Percentiles rank a stretch among this genome's conserved stretches.
Conservation (phyloP, 441 rosid species). For the Arabidopsis hybrid region DNA sequence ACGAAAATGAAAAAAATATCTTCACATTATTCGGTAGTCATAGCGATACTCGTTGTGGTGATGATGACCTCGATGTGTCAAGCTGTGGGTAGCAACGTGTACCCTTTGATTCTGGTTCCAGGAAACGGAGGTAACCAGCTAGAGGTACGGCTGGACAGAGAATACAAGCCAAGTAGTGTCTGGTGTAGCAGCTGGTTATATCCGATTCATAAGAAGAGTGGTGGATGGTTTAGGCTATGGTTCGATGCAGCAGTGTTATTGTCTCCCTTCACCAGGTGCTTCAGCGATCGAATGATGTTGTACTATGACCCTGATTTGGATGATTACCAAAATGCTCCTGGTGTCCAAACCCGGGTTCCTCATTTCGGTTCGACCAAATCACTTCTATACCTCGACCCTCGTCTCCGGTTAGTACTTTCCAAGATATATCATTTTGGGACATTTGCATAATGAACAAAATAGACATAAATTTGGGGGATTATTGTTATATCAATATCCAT, state of each 20-base stretch:
- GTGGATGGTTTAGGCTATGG: conserved; percentile 94
- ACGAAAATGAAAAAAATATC: conserved; percentile 35
- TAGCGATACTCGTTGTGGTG: conserved; percentile 32
- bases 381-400: conserved; percentile 73
- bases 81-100: conserved; percentile 49
- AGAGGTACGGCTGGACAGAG: conserved; percentile 67
- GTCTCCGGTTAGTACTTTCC: conserved; percentile 63
- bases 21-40: conserved; percentile 8
- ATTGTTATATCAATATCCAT: background rate
- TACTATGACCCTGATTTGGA: conserved; percentile 62
- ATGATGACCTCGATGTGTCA: conserved; percentile 52
- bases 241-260: conserved; percentile 73
- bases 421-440: background rate
- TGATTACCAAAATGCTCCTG: conserved; percentile 79
- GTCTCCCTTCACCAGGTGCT: conserved; percentile 79
- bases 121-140: conserved; percentile 93
- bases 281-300: conserved; percentile 77
- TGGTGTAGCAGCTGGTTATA: conserved; percentile 62
- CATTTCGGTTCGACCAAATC: conserved; percentile 76
- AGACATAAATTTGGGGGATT: background rate
- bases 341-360: conserved; percentile 71
- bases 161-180: conserved; percentile 59
- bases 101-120: conserved; percentile 80
- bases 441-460: background rate
- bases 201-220: conserved; percentile 55